A percentile compares a stretch with the other conserved stretches of the same genome.
Conservation (phyloP, 2,329 filamentous ascomycete genomes). For the Dryadomyces sulphureus region DNA sequence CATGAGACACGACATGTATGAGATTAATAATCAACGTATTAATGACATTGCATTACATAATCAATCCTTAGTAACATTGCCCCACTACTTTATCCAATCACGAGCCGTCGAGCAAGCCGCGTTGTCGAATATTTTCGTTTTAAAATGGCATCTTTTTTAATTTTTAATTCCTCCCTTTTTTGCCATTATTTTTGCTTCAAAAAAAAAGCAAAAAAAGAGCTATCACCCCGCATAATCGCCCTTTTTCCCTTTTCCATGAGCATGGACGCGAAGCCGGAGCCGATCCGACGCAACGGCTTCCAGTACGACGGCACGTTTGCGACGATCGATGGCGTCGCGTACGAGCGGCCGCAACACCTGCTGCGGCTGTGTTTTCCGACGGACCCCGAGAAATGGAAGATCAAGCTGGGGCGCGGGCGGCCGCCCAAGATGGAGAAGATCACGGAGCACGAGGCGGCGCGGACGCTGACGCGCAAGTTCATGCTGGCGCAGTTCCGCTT, state of each 20-base stretch:
- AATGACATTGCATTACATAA: too few relatives aligned
- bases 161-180: not conserved
- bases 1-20: too few relatives aligned
- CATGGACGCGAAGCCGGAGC: constrained; percentile 9
- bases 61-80: too few relatives aligned
- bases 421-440: constrained; percentile 14
- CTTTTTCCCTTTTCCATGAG: not conserved
- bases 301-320: constrained; percentile 15
- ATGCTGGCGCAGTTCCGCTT: constrained; percentile 13
- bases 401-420: constrained; percentile 12
- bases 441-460: constrained; percentile 10
- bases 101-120: too few relatives aligned
- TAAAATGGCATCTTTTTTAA: not conserved
- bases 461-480: constrained; percentile 11
- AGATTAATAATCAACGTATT: too few relatives aligned
- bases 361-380: constrained; percentile 12
- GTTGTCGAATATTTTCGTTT: too few relatives aligned
- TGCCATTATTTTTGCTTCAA: constrained; percentile 4
- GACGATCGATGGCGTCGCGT: constrained; percentile 12
- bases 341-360: constrained; percentile 11
- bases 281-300: constrained; percentile 17
- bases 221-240: not conserved
- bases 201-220: constrained; percentile 3
- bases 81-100: too few relatives aligned
- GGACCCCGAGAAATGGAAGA: constrained; percentile 12